Base-by-base conservation (phyloP, 768 basidiomycete species). In the Candolleomyces aberdarensis region DNA sequence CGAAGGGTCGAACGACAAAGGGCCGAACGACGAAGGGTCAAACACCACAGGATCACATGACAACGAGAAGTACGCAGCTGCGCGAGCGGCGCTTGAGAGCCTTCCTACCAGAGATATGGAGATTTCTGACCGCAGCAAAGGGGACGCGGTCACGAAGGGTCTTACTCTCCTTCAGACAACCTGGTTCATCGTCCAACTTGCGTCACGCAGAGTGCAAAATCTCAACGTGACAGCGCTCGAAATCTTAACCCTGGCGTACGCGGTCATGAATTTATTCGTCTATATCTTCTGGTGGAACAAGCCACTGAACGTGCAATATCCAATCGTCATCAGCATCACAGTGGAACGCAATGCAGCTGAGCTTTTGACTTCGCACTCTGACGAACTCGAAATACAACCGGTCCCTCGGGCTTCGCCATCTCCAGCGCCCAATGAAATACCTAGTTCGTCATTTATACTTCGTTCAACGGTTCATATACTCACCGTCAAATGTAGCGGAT, bases 201-300 rank as follows among this genome's bases (percentile, higher is more conserved):
- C 63, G 14, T 60, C 62, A 13, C 62, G 66, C 26, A 1, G 17
- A 17, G n/a, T n/a, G 2, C 7, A 40, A 44, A 26, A 40, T 11
- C 60, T 68, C 14, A 59, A 58, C 14, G 43, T 66, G 41, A 64
- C 64, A 14, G 62, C 62, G 19, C 59, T 70, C 13, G 67, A 70
- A 43, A 3, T 67, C 3, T 57, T 60, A 29, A 67, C 69, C 3
- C 46, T 64, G 29, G 64, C 62, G 26, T 65, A 65, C 54, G 58
- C 64, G 14, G 40, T 58, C 8, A 49, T 64, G 17, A 63, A 60
- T 47, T 26, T 58, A 26, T 51, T 61, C 47, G 56, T 62, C 19
- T 67, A 64, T 26, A 19, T 53, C n/a, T 41, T 70, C 46, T 67
- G 63, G 62, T 66, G 62, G 64, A 14, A 67, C n/a, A 68, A 68